A percentile compares a stretch with the other conserved stretches of the same genome.
These are phyloP conservation scores for Dryas alaskensis DNA, from an alignment of 306 rosid genomes.

Conservation along the genomic window DNA sequence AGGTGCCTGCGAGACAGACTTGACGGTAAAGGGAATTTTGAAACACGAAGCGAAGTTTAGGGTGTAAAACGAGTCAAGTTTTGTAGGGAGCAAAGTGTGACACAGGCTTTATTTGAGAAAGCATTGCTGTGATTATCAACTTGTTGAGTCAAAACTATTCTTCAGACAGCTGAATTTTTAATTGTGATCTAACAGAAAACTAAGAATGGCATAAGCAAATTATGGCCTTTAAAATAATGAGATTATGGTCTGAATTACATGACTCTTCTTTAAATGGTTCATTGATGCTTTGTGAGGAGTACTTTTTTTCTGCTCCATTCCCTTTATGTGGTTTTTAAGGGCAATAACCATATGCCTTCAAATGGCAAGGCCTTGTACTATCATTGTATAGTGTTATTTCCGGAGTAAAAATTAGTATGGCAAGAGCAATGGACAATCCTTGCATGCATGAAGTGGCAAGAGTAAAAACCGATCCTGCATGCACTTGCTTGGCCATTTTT, in stretches of 20 bases:
- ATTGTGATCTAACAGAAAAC: not conserved
- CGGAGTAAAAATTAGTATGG: not conserved
- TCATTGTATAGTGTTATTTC: not conserved
- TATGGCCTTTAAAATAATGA: not conserved
- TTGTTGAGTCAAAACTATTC: not conserved
- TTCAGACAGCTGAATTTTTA: not conserved
- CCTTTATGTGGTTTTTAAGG: not conserved
- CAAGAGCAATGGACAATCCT: not conserved
- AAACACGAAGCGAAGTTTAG: no score
- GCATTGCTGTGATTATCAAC: not conserved
- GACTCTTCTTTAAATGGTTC: not conserved
- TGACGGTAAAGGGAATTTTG: no score
- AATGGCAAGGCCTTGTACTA: slow-evolving; percentile 9
- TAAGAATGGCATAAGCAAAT: not conserved
- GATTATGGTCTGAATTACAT: not conserved
- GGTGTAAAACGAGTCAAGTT: no score
- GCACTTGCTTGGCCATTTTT: not conserved
- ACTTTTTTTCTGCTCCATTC: not conserved
- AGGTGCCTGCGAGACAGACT: no score
- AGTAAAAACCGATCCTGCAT: not conserved
- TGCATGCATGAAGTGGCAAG: no score
- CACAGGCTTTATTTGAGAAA: no score
- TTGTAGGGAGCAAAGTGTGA: no score
- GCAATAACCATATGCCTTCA: not conserved
- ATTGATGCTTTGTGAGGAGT: not conserved